Conservation (phyloP, 2,329 filamentous ascomycete species). For the Sporothrix phasma region DNA sequence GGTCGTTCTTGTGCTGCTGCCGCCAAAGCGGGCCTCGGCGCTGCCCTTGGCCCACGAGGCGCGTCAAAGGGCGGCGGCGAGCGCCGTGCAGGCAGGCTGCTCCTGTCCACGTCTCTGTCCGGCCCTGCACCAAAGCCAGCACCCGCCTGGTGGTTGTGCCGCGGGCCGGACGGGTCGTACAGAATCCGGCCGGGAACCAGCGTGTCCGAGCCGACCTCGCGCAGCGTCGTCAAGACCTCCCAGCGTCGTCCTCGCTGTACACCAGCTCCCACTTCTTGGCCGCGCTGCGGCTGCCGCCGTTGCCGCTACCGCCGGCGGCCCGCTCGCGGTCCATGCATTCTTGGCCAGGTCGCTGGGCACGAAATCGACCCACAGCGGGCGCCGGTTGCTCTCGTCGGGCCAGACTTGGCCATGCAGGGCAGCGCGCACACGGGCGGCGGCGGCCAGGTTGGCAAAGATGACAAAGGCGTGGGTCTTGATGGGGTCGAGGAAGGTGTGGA, state of each 20-base stretch:
- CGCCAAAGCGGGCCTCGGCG: not conserved
- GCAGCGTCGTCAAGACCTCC: constrained; percentile 46
- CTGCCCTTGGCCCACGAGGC: constrained; percentile 25
- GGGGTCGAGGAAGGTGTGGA: constrained; percentile 67
- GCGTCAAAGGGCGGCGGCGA: constrained; percentile 6
- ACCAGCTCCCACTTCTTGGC: constrained; percentile 58
- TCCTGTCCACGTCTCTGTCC: not conserved
- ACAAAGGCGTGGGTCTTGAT: constrained; percentile 85
- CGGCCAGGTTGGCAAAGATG: constrained; percentile 55
- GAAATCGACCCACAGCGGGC: constrained; percentile 81
- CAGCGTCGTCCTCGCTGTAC: constrained; percentile 50
- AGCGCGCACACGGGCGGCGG: constrained; percentile 66
- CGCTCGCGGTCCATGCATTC: constrained; percentile 68
- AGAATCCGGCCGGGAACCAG: constrained; percentile 1
- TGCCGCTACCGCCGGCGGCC: constrained; percentile 28
- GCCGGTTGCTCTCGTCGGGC: constrained; percentile 78
- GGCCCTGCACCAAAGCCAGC: not conserved
- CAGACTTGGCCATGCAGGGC: constrained; percentile 70
- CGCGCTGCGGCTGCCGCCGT: constrained; percentile 26
- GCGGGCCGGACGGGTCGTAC: constrained; percentile 1
- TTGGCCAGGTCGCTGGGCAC: constrained; percentile 64
- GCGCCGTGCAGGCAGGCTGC: not conserved
- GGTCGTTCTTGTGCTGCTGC: no score
- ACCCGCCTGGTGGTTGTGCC: not conserved
- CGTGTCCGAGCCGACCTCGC: constrained; percentile 30